Conservation (phyloP, 2,329 filamentous ascomycete species). For the Septoria linicola region DNA sequence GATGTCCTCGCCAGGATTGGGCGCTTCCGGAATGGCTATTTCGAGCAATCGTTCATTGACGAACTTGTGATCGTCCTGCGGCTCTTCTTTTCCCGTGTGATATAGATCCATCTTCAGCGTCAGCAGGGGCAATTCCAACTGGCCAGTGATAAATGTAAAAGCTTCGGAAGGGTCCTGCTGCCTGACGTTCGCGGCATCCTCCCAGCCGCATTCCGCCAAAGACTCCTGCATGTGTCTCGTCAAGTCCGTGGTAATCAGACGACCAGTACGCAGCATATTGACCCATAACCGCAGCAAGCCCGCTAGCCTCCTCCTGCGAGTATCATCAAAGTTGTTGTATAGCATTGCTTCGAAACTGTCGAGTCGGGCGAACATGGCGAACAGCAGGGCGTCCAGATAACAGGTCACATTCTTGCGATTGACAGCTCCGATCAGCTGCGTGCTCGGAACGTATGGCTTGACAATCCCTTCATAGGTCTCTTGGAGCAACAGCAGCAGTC, state of each 20-base stretch:
- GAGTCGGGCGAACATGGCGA: slow-evolving; percentile 91
- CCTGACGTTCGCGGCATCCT: slow-evolving; percentile 69
- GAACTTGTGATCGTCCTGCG: slow-evolving; percentile 88
- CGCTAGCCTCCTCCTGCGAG: slow-evolving; percentile 70
- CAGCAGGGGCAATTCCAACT: slow-evolving; percentile 79
- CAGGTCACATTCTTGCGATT: slow-evolving; percentile 89
- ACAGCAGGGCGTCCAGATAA: slow-evolving; percentile 86
- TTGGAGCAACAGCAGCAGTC: slow-evolving; percentile 74
- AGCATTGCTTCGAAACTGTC: slow-evolving; percentile 92
- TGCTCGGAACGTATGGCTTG: slow-evolving; percentile 67
- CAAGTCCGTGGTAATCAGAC: slow-evolving; percentile 79
- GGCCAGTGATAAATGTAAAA: slow-evolving; percentile 91
- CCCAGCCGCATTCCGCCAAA: slow-evolving; percentile 83
- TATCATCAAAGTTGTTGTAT: slow-evolving; percentile 73
- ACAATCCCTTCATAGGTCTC: slow-evolving; percentile 79
- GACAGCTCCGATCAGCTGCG: slow-evolving; percentile 76
- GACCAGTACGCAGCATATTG: slow-evolving; percentile 82
- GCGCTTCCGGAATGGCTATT: slow-evolving; percentile 77
- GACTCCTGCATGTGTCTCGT: slow-evolving; percentile 80
- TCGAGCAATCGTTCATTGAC: slow-evolving; percentile 89
- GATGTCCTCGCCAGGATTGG: slow-evolving; percentile 60
- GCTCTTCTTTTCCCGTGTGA: slow-evolving; percentile 80
- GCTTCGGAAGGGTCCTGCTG: slow-evolving; percentile 97
- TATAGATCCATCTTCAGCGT: slow-evolving; percentile 93
- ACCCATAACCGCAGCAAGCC: slow-evolving; percentile 84